These are phyloP conservation scores for Ormosia semicastrata DNA, from an alignment of 306 rosid genomes.

Conservation along the genomic window DNA sequence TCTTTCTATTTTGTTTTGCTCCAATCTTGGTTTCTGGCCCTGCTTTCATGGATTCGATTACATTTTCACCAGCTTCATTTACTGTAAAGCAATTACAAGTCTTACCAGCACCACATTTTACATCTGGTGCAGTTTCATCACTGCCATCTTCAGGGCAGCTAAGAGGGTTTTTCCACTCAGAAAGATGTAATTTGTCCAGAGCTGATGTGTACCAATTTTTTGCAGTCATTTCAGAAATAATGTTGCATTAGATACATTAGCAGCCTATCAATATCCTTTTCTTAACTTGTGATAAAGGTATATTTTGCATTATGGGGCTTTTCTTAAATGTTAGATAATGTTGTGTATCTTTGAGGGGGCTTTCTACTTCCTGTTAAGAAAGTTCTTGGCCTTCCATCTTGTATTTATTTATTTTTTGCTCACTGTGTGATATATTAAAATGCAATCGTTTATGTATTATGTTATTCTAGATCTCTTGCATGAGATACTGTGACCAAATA, in stretches of 20 bases:
- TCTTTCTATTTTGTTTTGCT: constrained; percentile 49
- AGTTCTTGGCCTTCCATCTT: background rate
- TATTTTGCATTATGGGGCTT: too few species aligned
- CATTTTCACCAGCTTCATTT: constrained; percentile 29
- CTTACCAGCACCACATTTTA: constrained; percentile 31
- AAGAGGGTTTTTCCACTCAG: constrained; percentile 64
- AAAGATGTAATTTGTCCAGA: constrained; percentile 53
- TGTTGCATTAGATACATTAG: too few species aligned
- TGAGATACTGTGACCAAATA: background rate
- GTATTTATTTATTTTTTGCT: background rate
- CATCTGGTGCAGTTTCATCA: constrained; percentile 29
- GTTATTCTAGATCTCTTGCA: background rate
- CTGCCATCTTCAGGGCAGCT: constrained; percentile 48
- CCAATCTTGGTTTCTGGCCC: constrained; percentile 41
- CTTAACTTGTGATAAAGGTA: too few species aligned
- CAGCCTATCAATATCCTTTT: too few species aligned
- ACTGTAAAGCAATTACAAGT: constrained; percentile 34
- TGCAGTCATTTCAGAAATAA: constrained; percentile 42
- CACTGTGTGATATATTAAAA: background rate
- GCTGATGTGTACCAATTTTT: constrained; percentile 65
- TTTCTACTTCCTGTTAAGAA: background rate
- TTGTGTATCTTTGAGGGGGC: background rate
- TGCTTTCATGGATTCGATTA: constrained; percentile 29
- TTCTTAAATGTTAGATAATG: too few species aligned
- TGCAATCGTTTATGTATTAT: background rate